These are phyloP conservation scores for Ceriops decandra DNA, from an alignment of 345 rosid genomes.

Conservation along the genomic window DNA sequence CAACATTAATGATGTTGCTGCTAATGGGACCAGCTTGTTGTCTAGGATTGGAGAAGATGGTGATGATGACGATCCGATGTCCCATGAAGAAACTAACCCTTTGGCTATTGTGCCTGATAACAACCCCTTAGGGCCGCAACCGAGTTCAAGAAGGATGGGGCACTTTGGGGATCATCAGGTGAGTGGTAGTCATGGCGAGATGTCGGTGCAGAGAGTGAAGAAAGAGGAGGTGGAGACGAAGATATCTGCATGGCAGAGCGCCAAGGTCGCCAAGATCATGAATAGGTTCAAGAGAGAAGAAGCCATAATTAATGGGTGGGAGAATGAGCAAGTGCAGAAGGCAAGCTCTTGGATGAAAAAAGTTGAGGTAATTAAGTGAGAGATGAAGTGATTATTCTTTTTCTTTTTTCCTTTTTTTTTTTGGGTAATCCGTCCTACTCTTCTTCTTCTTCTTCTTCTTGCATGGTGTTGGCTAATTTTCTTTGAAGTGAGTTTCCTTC, in stretches of 20 bases:
- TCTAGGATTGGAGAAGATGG: conserved; percentile 66
- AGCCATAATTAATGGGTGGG: conserved; percentile 88
- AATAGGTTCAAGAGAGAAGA: conserved; percentile 94
- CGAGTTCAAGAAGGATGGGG: conserved; percentile 21
- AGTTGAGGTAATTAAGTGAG: conserved; percentile 56
- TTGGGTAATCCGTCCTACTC: no score
- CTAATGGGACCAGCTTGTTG: conserved; percentile 29
- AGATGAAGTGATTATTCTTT: not conserved
- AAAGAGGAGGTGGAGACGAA: conserved; percentile 89
- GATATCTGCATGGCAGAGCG: conserved; percentile 95
- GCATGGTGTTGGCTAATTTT: not conserved
- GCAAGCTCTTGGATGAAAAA: conserved; percentile 86
- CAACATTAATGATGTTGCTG: conserved; percentile 18
- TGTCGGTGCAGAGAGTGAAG: conserved; percentile 77
- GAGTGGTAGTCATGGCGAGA: conserved; percentile 23
- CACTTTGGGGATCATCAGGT: conserved; percentile 16
- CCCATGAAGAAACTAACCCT: conserved; percentile 60
- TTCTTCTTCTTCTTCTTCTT: not conserved
- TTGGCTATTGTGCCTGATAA: conserved; percentile 78
- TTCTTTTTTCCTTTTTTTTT: no score
- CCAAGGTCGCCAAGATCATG: conserved; percentile 77
- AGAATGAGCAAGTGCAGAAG: conserved; percentile 72
- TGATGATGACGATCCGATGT: conserved; percentile 18
- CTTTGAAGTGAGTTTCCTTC: no score
- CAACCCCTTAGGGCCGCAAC: conserved; percentile 27